A percentile compares a stretch with the other conserved stretches of the same genome.
phyloP scores from a whole-genome alignment of 73 alveolate genomes.

The Tetrahymena elliotti region DNA sequence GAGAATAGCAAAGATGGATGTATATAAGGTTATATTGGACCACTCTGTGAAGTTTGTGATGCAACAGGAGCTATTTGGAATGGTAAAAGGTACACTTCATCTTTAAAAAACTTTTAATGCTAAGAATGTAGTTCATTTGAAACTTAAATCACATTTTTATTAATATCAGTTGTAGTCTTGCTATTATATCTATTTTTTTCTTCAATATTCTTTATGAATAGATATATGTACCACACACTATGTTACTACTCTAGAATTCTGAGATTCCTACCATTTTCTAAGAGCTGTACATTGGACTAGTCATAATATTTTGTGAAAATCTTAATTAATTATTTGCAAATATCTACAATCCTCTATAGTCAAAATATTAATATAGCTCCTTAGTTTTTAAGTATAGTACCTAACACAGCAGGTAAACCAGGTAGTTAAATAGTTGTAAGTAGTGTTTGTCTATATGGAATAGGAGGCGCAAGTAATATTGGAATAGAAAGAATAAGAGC shows the following conservation, averaged over 20 bases:
- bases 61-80: neutral
- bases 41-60: neutral
- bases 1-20: neutral
- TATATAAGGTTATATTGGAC: neutral
- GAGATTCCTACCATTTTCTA: neutral
- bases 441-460: neutral
- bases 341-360: neutral
- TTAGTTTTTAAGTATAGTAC: neutral
- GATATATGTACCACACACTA: neutral
- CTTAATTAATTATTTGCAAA: neutral
- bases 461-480: neutral
- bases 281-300: neutral
- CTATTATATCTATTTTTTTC: neutral
- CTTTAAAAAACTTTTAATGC: neutral
- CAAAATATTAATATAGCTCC: neutral
- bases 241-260: neutral
- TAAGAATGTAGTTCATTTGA: neutral
- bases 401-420: neutral
- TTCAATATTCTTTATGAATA: neutral
- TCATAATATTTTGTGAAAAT: neutral
- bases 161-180: neutral
- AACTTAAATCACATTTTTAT: neutral
- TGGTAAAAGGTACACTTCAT: neutral
- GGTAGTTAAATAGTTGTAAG: neutral
- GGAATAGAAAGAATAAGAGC: neutral